Percentiles rank a stretch among this genome's conserved stretches.
Conservation (phyloP, 805 yeast genomes). For the Metschnikowia koreensis region DNA sequence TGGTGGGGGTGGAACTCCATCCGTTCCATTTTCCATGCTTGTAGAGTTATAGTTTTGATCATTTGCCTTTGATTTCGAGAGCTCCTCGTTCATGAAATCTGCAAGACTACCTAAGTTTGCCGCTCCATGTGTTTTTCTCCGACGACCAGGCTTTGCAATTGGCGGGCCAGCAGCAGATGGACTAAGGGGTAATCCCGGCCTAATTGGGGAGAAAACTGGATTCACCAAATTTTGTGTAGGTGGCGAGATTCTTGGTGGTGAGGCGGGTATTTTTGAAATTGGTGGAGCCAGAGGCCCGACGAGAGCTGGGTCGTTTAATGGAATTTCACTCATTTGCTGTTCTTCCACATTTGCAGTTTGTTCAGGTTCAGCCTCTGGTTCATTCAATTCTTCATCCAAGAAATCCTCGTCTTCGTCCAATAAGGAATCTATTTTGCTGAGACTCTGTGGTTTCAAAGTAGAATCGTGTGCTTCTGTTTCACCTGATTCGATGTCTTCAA, state of each 20-base stretch:
- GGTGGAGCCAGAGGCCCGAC: neutral
- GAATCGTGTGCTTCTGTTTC: neutral
- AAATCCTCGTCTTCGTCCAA: constrained; percentile 10
- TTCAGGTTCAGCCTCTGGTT: neutral
- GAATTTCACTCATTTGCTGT: constrained; percentile 3
- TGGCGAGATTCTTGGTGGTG: neutral
- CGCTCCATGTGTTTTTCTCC: constrained; percentile 28
- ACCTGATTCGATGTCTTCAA: neutral
- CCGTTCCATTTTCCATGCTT: neutral
- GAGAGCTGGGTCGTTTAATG: neutral
- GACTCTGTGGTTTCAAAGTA: neutral
- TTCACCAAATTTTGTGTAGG: neutral
- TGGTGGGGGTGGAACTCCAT: constrained; percentile 23
- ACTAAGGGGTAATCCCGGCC: neutral
- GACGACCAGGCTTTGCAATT: constrained; percentile 18
- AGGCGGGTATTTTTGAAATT: neutral
- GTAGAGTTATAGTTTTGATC: constrained; percentile 22
- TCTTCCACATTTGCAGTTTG: neutral
- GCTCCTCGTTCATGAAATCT: constrained; percentile 44
- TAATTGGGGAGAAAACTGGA: constrained; percentile 9
- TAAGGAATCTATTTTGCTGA: constrained; percentile 3
- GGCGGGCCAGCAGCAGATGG: constrained; percentile 9
- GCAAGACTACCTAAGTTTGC: constrained; percentile 27
- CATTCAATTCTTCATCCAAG: neutral
- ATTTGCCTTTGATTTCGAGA: constrained; percentile 37